Evolutionary conservation across 1,284 basidiomycete genomes (phyloP).

Genomic region (Singerocomus rubriflavus): DNA sequence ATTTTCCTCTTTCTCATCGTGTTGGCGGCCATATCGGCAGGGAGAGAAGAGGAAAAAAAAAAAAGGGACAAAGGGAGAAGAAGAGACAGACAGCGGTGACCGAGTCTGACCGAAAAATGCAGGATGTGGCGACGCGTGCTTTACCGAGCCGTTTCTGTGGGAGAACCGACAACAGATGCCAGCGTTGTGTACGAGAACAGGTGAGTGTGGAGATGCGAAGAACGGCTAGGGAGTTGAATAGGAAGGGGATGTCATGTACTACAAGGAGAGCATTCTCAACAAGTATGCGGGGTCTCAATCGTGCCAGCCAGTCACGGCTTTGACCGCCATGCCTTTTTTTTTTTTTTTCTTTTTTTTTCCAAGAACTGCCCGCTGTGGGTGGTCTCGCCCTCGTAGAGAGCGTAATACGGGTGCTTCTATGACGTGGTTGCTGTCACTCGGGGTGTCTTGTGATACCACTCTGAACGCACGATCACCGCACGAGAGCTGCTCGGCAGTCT

Average conservation of each 20-base stretch:
- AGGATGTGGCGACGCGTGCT: conserved; percentile 21
- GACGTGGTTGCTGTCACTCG: conserved; percentile 24
- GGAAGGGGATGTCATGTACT: conserved; percentile 12
- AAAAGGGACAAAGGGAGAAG: conserved; percentile 1
- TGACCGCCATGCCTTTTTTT: conserved; percentile 14
- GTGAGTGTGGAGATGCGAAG: not conserved
- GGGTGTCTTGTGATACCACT: conserved; percentile 24
- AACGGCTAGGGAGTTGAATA: not conserved
- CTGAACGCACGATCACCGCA: too few relatives aligned
- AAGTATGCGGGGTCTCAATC: conserved; percentile 32
- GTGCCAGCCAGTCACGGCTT: conserved; percentile 20
- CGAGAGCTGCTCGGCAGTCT: too few relatives aligned
- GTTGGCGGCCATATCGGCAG: conserved; percentile 46
- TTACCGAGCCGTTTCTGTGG: conserved; percentile 25
- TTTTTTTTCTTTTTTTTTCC: conserved; percentile 12
- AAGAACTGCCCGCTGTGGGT: conserved; percentile 15
- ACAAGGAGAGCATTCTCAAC: conserved; percentile 9
- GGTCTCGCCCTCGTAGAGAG: conserved; percentile 17
- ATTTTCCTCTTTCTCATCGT: conserved; percentile 82
- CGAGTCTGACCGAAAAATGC: conserved; percentile 18
- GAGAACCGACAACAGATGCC: conserved; percentile 10
- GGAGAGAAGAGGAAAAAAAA: not conserved
- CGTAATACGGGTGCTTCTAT: conserved; percentile 31
- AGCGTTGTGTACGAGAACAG: conserved; percentile 9
- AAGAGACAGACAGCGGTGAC: conserved; percentile 11